Conservation (phyloP, 495 filamentous ascomycete species). For the Penicillium salamii region DNA sequence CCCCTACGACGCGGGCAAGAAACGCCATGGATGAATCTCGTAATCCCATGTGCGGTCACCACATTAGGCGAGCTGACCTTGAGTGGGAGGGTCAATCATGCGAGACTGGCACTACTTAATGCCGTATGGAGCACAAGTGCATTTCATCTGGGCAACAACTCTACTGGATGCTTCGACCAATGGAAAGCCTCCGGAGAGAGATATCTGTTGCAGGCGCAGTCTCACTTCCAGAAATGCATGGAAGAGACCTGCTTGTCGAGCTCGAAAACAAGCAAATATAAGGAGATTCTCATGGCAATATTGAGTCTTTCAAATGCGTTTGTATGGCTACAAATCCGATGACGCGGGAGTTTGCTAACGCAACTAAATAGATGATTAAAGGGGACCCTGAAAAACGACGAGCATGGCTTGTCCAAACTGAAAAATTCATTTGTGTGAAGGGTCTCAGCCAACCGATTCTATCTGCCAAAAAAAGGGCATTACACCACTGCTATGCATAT, state of each 20-base stretch:
- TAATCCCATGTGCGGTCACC: conserved; percentile 17
- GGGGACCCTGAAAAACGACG: conserved; percentile 15
- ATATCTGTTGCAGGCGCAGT: conserved; percentile 10
- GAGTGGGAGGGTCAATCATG: conserved; percentile 1
- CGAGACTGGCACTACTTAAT: conserved; percentile 15
- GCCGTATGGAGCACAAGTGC: conserved; percentile 17
- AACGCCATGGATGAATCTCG: conserved; percentile 11
- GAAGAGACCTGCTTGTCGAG: conserved; percentile 5
- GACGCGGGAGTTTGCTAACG: neutral
- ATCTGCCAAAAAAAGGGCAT: conserved; percentile 16
- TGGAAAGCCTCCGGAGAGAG: conserved; percentile 4
- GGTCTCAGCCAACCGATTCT: conserved; percentile 13
- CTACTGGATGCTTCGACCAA: neutral
- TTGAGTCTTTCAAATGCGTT: conserved; percentile 21
- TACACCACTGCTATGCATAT: conserved; percentile 24
- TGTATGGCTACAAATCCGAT: conserved; percentile 4
- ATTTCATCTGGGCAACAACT: conserved; percentile 14
- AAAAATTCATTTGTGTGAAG: conserved; percentile 16
- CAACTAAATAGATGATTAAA: conserved; percentile 14
- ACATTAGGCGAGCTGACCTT: conserved; percentile 14
- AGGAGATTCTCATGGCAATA: conserved; percentile 20
- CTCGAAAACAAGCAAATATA: conserved; percentile 17
- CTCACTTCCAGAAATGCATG: conserved; percentile 11
- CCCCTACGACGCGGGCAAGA: conserved; percentile 16
- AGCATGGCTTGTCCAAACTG: conserved; percentile 15